Evolutionary conservation across 257 asterid genomes (phyloP).

Genomic region (Lavandula angustifolia): DNA sequence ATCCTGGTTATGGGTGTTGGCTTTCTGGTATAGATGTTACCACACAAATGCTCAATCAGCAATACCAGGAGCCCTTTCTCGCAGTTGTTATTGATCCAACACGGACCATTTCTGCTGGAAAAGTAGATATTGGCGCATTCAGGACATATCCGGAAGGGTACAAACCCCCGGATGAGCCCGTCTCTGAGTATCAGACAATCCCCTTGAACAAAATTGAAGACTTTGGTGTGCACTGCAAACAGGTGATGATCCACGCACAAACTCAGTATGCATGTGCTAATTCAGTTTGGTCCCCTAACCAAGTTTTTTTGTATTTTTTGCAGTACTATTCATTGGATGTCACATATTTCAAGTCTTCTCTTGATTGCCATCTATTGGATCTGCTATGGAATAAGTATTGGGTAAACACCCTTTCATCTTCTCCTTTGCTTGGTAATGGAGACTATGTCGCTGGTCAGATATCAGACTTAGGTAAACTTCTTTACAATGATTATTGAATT

Average conservation of each 20-base stretch:
- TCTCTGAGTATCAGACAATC: slow-evolving; percentile 94
- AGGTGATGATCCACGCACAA: slow-evolving; percentile 47
- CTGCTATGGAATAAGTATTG: slow-evolving; percentile 95
- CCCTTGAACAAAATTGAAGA: slow-evolving; percentile 97
- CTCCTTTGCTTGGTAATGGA: slow-evolving; percentile 97
- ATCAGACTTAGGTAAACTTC: slow-evolving; percentile 77
- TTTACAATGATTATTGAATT: slow-evolving; percentile 11
- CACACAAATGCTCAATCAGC: slow-evolving; percentile 97
- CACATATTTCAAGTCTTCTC: slow-evolving; percentile 94
- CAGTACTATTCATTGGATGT: slow-evolving; percentile 94
- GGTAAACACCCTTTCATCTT: slow-evolving; percentile 98
- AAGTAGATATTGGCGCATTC: slow-evolving; percentile 97
- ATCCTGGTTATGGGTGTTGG: slow-evolving; percentile 99
- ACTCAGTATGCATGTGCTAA: background rate
- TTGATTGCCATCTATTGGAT: slow-evolving; percentile 90
- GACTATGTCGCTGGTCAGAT: slow-evolving; percentile 98
- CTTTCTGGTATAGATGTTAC: slow-evolving; percentile 97
- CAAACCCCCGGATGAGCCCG: slow-evolving; percentile 93
- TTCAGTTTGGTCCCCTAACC: slow-evolving; percentile 19
- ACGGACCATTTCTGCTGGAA: slow-evolving; percentile 96
- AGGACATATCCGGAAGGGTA: slow-evolving; percentile 96
- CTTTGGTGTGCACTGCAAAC: slow-evolving; percentile 98
- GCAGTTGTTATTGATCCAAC: slow-evolving; percentile 99
- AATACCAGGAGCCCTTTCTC: slow-evolving; percentile 90
- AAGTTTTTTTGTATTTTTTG: slow-evolving; percentile 31